These are phyloP conservation scores for Nothomitra cinnamomea DNA, from an alignment of 2,329 filamentous ascomycete genomes.

Conservation along the genomic window DNA sequence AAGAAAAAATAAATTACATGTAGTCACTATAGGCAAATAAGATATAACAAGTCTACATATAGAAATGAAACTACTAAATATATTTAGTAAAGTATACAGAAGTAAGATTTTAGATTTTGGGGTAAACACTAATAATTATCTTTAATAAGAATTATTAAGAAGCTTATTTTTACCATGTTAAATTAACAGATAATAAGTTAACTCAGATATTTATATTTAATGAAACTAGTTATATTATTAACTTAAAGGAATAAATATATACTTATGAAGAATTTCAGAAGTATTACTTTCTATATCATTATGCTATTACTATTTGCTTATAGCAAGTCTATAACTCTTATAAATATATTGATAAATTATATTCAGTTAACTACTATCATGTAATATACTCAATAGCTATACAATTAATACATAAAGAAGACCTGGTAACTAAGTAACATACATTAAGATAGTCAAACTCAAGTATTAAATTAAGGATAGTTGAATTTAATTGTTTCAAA, in stretches of 20 bases:
- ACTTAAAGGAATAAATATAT: neutral
- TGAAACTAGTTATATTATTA: neutral
- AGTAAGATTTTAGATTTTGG: no score
- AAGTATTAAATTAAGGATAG: no score
- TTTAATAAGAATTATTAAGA: neutral
- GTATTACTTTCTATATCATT: neutral
- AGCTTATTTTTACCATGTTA: neutral
- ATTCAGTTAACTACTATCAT: neutral
- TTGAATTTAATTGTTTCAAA: no score
- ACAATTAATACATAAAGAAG: neutral
- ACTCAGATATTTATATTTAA: neutral
- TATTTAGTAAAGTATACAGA: no score
- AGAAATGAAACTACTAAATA: no score
- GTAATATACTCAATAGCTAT: neutral
- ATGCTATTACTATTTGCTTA: neutral
- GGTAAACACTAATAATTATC: no score
- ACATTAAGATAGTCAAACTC: no score
- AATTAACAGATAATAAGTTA: neutral
- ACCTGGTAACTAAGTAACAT: no score
- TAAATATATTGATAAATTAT: neutral
- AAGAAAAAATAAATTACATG: no score
- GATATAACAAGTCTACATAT: no score
- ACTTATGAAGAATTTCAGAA: neutral
- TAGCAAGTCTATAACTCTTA: neutral
- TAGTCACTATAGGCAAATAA: no score